Percentiles rank a stretch among this genome's conserved stretches.
Evolutionary conservation across 768 basidiomycete genomes (phyloP).

Genomic region (Russula griseocarnosa): DNA sequence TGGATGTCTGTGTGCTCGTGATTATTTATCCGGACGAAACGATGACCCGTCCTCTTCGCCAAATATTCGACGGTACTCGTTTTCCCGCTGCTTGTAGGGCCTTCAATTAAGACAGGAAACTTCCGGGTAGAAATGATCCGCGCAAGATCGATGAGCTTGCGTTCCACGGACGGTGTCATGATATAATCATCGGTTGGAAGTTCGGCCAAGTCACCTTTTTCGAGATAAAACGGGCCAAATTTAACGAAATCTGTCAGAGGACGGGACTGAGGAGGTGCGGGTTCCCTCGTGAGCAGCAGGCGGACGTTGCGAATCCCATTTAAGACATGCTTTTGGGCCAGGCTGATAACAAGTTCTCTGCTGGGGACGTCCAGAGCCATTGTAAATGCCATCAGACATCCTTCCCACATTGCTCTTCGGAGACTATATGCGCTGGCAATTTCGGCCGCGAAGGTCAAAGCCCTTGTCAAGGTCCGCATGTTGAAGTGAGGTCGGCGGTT

Average conservation of each 20-base stretch:
- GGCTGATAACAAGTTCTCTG: conserved; percentile 54
- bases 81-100: conserved; percentile 96
- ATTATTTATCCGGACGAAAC: conserved; percentile 97
- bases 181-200: conserved; percentile 79
- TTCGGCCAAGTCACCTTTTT: conserved; percentile 64
- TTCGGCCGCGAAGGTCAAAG: conserved; percentile 85
- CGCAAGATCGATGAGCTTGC: conserved; percentile 91
- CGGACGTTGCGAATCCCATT: conserved; percentile 73
- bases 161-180: conserved; percentile 91
- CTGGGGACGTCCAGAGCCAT: conserved; percentile 84
- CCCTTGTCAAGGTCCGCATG: conserved; percentile 91
- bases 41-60: conserved; percentile 87
- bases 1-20: conserved; percentile 99
- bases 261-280: conserved; percentile 47
- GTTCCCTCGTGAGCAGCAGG: conserved; percentile 70
- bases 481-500: conserved; percentile 94
- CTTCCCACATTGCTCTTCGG: conserved; percentile 89
- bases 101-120: conserved; percentile 95
- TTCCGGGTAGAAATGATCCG: conserved; percentile 82
- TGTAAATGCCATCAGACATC: conserved; percentile 96
- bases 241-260: conserved; percentile 61
- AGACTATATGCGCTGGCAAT: conserved; percentile 72
- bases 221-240: conserved; percentile 88
- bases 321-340: conserved; percentile 77
- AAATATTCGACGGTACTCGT: conserved; percentile 96